phyloP scores from a whole-genome alignment of 83 land plant species.

The Picea abies region DNA sequence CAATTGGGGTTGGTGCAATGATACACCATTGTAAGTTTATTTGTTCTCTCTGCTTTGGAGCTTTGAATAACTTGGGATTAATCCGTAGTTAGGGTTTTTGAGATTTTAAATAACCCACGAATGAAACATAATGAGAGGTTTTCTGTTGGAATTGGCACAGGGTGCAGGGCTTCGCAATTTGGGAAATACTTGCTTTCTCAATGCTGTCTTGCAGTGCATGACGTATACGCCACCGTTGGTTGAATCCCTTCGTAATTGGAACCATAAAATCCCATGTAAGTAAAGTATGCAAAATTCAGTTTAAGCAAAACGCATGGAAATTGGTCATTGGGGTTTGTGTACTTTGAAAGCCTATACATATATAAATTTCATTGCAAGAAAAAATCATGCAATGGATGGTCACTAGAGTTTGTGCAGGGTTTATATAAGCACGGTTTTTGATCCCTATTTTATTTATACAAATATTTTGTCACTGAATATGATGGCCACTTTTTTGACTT shows the following conservation, averaged over 20 bases:
- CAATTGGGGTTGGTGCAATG: not conserved
- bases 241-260: not conserved
- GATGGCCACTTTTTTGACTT: no score
- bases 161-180: conserved; percentile 8
- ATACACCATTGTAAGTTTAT: not conserved
- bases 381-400: no score
- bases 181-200: conserved; percentile 17
- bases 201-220: conserved; percentile 17
- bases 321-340: no score
- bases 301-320: no score
- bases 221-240: conserved; percentile 4
- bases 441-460: no score
- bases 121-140: not conserved
- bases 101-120: no score
- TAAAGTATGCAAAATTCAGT: not conserved
- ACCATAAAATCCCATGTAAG: conserved; percentile 14
- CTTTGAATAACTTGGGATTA: not conserved
- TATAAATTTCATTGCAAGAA: no score
- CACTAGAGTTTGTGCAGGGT: no score
- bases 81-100: not conserved
- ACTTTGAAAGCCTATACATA: no score
- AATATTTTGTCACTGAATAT: no score
- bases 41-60: not conserved
- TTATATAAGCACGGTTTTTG: no score
- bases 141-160: not conserved